These are phyloP conservation scores for Rhynchosporium graminicola DNA, from an alignment of 2,329 filamentous ascomycete genomes.

Conservation along the genomic window DNA sequence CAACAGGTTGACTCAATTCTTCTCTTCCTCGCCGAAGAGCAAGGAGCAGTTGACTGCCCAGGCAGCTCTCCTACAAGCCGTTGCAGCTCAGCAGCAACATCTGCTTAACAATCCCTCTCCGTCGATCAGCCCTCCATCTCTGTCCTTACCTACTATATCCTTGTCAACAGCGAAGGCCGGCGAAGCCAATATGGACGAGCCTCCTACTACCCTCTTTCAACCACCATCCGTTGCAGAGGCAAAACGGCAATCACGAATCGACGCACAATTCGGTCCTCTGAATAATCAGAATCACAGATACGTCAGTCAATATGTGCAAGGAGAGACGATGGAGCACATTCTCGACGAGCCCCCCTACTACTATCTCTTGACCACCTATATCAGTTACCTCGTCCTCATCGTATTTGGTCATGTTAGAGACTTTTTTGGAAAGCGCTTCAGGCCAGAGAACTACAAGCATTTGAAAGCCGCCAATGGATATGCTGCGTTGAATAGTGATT, in stretches of 20 bases:
- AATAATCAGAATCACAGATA: constrained; percentile 81
- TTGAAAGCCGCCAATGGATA: constrained; percentile 85
- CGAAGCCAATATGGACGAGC: constrained; percentile 71
- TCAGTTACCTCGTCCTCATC: constrained; percentile 95
- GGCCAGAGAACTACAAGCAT: constrained; percentile 78
- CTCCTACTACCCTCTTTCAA: constrained; percentile 80
- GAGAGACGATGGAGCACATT: constrained; percentile 76
- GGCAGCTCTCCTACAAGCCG: constrained; percentile 64
- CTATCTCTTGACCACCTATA: constrained; percentile 95
- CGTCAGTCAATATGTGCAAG: constrained; percentile 82
- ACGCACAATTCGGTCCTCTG: constrained; percentile 90
- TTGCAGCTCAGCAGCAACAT: constrained; percentile 62
- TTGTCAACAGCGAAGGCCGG: constrained; percentile 82
- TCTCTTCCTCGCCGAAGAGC: constrained; percentile 76
- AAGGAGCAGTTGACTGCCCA: constrained; percentile 67
- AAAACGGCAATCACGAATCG: constrained; percentile 70
- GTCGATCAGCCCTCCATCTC: constrained; percentile 68
- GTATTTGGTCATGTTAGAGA: constrained; percentile 93
- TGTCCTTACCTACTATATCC: constrained; percentile 87
- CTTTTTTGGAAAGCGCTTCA: constrained; percentile 96
- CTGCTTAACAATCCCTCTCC: constrained; percentile 53
- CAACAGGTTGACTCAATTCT: constrained; percentile 79
- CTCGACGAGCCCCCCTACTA: constrained; percentile 97
- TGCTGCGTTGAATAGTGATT: constrained; percentile 94
- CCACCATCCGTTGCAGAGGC: constrained; percentile 84